Evolutionary conservation across 306 rosid species (phyloP).

Genomic region (Astragalus membranaceus): DNA sequence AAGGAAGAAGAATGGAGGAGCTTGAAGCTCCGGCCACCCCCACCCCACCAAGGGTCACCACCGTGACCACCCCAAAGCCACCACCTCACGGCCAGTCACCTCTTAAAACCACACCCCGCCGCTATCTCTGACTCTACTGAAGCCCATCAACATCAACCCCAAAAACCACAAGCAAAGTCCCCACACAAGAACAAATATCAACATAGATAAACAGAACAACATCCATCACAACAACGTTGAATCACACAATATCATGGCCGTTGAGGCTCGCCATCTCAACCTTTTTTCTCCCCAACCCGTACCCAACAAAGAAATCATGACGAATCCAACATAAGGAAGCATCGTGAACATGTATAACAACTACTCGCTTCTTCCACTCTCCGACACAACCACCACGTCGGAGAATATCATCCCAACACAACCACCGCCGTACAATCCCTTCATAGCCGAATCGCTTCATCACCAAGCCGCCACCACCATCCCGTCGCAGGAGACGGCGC

Average conservation of each 20-base stretch:
- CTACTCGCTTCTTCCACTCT: slow-evolving; percentile 38
- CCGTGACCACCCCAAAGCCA: no score
- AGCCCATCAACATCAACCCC: no score
- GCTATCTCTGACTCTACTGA: no score
- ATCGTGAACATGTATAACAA: slow-evolving; percentile 25
- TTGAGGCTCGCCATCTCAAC: slow-evolving; percentile 63
- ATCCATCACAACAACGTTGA: background rate
- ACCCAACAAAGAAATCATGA: slow-evolving; percentile 50
- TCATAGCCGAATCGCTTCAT: background rate
- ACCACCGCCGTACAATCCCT: slow-evolving; percentile 23
- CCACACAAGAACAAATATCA: no score
- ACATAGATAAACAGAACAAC: no score
- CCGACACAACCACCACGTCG: slow-evolving; percentile 37
- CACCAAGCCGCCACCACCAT: slow-evolving; percentile 24
- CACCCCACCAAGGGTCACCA: no score
- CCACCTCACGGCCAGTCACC: no score
- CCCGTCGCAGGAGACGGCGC: no score
- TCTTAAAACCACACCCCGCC: no score
- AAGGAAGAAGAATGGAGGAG: no score
- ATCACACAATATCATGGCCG: slow-evolving; percentile 31
- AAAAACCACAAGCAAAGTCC: background rate
- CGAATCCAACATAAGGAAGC: slow-evolving; percentile 43
- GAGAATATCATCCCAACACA: slow-evolving; percentile 40
- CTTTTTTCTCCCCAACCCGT: slow-evolving; percentile 53
- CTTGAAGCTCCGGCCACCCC: no score